phyloP scores from a whole-genome alignment of 441 rosid species.

The Rhodomyrtus psidioides region DNA sequence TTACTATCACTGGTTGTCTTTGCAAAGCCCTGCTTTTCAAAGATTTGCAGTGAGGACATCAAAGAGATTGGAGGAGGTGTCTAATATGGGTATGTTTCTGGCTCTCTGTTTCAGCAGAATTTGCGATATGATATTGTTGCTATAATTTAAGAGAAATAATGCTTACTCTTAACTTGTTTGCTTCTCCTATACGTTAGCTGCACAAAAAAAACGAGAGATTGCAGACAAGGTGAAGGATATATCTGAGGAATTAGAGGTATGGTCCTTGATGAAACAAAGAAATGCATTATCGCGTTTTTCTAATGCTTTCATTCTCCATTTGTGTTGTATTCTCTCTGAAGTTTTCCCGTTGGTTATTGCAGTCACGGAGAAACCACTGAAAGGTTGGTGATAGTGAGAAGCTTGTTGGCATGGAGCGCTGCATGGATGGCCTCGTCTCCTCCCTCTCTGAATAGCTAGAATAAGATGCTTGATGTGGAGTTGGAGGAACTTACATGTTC shows the following conservation, averaged over 20 bases:
- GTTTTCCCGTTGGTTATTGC: background rate
- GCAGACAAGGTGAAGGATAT: constrained; percentile 65
- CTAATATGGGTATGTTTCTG: constrained; percentile 35
- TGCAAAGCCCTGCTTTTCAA: constrained; percentile 72
- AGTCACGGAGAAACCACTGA: background rate
- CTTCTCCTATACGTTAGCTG: constrained; percentile 35
- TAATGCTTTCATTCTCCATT: background rate
- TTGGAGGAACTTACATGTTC: background rate
- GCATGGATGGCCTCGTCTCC: background rate
- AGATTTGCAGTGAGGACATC: constrained; percentile 98
- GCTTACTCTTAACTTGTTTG: background rate
- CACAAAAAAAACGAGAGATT: constrained; percentile 45
- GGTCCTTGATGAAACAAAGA: background rate
- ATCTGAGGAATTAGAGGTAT: constrained; percentile 49
- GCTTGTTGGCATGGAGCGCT: background rate
- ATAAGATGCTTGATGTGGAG: background rate
- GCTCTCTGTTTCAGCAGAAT: background rate
- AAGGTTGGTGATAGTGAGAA: background rate
- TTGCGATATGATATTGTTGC: background rate
- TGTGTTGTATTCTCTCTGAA: background rate
- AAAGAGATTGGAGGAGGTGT: constrained; percentile 56
- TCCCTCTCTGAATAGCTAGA: background rate
- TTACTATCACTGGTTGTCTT: background rate
- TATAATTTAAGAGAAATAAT: background rate
- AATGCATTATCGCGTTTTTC: background rate